Evolutionary conservation across 805 yeast genomes (phyloP).

Genomic region (Cyberlindnera bimundalis): DNA sequence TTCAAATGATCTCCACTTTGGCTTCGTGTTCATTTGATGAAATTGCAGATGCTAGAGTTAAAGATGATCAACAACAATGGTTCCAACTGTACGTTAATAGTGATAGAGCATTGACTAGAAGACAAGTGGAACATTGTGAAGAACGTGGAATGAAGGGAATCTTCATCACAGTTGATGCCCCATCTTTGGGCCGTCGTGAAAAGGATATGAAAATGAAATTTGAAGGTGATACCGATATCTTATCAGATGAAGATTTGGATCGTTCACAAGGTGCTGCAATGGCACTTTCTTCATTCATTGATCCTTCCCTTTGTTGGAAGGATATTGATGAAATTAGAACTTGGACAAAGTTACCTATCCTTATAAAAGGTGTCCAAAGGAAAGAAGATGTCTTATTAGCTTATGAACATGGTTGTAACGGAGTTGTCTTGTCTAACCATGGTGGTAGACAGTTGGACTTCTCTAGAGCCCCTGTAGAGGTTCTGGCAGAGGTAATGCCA

Average conservation of each 20-base stretch:
- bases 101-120: slow-evolving; percentile 61
- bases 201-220: slow-evolving; percentile 75
- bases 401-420: slow-evolving; percentile 65
- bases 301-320: slow-evolving; percentile 61
- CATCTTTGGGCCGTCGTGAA: slow-evolving; percentile 86
- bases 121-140: slow-evolving; percentile 69
- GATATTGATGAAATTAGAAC: slow-evolving; percentile 55
- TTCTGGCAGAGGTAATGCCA: slow-evolving; percentile 67
- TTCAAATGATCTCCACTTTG: slow-evolving; percentile 91
- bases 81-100: slow-evolving; percentile 81
- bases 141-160: slow-evolving; percentile 73
- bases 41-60: slow-evolving; percentile 64
- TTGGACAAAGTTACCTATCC: slow-evolving; percentile 60
- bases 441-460: slow-evolving; percentile 89
- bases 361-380: slow-evolving; percentile 82
- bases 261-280: slow-evolving; percentile 80
- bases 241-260: slow-evolving; percentile 52
- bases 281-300: slow-evolving; percentile 84
- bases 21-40: slow-evolving; percentile 89
- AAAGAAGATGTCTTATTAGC: slow-evolving; percentile 76
- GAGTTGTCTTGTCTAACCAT: slow-evolving; percentile 83
- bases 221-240: slow-evolving; percentile 44
- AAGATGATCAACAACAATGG: slow-evolving; percentile 76
- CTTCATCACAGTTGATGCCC: slow-evolving; percentile 91
- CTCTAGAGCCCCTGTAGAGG: slow-evolving; percentile 73